A percentile compares a stretch with the other conserved stretches of the same genome.
phyloP scores from a whole-genome alignment of 805 yeast genomes.

The Ogataea allantospora region DNA sequence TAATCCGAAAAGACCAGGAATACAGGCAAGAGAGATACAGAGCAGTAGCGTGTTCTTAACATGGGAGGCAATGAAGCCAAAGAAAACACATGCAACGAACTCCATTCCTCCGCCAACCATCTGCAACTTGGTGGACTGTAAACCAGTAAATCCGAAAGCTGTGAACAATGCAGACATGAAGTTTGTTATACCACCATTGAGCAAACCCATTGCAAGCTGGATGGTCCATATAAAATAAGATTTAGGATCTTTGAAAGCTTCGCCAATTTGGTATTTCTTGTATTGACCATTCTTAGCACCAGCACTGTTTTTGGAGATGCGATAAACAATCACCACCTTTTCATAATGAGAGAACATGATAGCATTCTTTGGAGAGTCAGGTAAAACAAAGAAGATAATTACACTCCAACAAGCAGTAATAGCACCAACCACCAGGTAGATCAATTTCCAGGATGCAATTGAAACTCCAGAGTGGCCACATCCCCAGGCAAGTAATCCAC shows the following conservation, averaged over 20 bases:
- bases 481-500: constrained; percentile 55
- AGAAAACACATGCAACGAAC: constrained; percentile 4
- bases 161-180: constrained; percentile 28
- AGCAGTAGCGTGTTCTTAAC: constrained; percentile 28
- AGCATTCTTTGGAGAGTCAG: constrained; percentile 29
- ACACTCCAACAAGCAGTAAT: constrained; percentile 39
- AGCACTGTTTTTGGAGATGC: constrained; percentile 28
- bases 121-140: constrained; percentile 8
- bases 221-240: constrained; percentile 24
- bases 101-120: constrained; percentile 10
- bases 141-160: constrained; percentile 8
- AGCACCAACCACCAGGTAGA: constrained; percentile 29
- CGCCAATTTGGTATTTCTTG: constrained; percentile 25
- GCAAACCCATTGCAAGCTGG: constrained; percentile 18
- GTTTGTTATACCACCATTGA: constrained; percentile 31
- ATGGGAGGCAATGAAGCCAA: constrained; percentile 2
- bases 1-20: constrained; percentile 43
- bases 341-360: constrained; percentile 29
- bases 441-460: constrained; percentile 18
- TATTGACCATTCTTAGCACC: constrained; percentile 29
- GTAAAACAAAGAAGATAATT: constrained; percentile 25
- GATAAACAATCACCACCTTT: constrained; percentile 23
- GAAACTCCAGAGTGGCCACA: constrained; percentile 35
- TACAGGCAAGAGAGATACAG: constrained; percentile 24
- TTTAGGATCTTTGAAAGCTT: constrained; percentile 24